These are phyloP conservation scores for Beauveria varroae DNA, from an alignment of 2,329 filamentous ascomycete genomes.

Conservation along the genomic window DNA sequence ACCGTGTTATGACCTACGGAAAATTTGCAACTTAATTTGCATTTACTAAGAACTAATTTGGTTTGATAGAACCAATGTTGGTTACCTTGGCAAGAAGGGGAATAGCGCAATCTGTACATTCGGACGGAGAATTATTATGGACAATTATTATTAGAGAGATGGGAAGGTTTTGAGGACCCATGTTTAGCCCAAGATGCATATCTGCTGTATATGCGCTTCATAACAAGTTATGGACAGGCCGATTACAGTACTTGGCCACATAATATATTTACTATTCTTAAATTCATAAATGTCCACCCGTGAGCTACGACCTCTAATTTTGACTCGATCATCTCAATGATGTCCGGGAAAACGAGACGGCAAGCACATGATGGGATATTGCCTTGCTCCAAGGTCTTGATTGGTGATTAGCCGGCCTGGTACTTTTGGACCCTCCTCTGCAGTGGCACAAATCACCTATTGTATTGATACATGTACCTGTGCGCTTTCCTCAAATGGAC, in stretches of 20 bases:
- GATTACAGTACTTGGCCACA: conserved; percentile 1
- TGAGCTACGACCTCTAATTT: too few relatives aligned
- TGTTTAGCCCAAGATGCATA: neutral
- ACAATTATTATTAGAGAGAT: neutral
- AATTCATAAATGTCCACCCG: neutral
- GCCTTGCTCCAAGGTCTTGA: too few relatives aligned
- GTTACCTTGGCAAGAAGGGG: neutral
- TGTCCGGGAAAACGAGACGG: neutral
- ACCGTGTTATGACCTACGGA: too few relatives aligned
- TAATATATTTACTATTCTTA: conserved; percentile 1
- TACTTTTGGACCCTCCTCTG: too few relatives aligned
- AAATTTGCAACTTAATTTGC: neutral
- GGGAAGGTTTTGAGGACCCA: neutral
- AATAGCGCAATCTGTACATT: neutral
- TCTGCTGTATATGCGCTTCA: neutral
- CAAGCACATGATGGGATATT: too few relatives aligned
- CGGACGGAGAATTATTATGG: neutral
- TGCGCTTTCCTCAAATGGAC: too few relatives aligned
- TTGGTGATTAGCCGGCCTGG: too few relatives aligned
- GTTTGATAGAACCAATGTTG: neutral
- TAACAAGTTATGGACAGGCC: conserved; percentile 2
- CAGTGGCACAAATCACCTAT: too few relatives aligned
- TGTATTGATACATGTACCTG: too few relatives aligned
- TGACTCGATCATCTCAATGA: too few relatives aligned
- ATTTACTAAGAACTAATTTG: neutral